A percentile compares a stretch with the other conserved stretches of the same genome.
Conservation (phyloP, 306 rosid species). For the Prunus armeniaca region DNA sequence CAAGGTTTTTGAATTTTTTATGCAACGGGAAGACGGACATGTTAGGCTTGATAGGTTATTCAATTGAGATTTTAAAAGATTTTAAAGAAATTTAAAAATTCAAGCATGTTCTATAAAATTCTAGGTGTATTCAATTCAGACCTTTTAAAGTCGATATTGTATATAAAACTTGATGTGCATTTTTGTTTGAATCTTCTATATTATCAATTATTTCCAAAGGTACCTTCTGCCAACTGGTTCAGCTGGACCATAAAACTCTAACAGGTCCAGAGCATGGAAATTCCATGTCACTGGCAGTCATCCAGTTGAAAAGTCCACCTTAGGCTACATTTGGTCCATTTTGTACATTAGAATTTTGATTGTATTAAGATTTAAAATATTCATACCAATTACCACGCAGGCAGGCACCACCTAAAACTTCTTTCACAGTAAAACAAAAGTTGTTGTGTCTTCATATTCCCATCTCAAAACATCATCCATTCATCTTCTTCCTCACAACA, state of each 20-base stretch:
- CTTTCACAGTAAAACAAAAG: neutral
- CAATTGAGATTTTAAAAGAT: no score
- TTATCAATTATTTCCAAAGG: no score
- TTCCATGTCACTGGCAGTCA: neutral
- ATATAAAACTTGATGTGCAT: neutral
- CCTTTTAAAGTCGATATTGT: no score
- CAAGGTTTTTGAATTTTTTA: no score
- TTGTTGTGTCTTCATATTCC: neutral
- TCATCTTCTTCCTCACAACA: neutral
- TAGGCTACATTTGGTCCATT: neutral
- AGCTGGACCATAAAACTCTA: no score
- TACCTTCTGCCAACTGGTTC: no score
- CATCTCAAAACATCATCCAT: neutral
- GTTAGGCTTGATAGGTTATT: no score
- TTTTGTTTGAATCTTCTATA: no score
- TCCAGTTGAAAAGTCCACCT: constrained; percentile 13
- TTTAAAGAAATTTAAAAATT: no score
- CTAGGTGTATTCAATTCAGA: no score
- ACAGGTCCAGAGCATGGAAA: neutral
- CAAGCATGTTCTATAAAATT: no score
- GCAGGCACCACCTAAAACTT: neutral
- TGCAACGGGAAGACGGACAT: no score
- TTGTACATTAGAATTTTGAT: neutral
- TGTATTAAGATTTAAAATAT: neutral
- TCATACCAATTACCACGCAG: neutral